Evolutionary conservation across 2,329 filamentous ascomycete species (phyloP), one percentile per base, ranked within the genome.

Genomic region (Graphilbum fragrans): DNA sequence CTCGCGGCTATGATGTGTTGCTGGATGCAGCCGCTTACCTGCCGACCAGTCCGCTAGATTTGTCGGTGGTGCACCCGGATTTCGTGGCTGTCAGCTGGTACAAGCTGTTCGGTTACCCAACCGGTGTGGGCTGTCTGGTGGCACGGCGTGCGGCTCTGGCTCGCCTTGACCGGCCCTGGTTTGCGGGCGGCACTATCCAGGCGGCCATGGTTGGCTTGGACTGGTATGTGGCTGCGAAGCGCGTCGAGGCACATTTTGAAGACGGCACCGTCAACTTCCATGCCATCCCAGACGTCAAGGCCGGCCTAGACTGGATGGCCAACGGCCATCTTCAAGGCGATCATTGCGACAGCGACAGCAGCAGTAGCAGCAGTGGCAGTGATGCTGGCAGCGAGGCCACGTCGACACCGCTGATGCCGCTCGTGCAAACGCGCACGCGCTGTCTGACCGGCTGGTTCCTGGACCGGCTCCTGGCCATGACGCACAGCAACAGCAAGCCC

Each of bases 81-180:
- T 65, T 64, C 47, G 50, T 63, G 6, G 54, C 55, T 6, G 44
- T 61, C 18, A 62, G 58, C 47, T 65, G 59, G 58, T 65, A 65
- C 51, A 65, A 65, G 44, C 44, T 65, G 9, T 63, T 65, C 42
- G 62, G 62, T 1, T 61, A 58, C 41, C 62, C 62, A 1, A 65
- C 62, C 2, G 62, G 62, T 0, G 57, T 65, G 1, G 62, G 62
- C 6, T 64, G 60, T 40, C 50, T 65, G 1, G 44, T 65, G 9
- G 61, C 57, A 0, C 54, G 56, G 14, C 52, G 49, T 1, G 51
- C 54, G 7, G 55, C 59, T 0, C 47, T 65, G 17, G 41, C 44
- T 0, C 48, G 53, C 1, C 52, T 65, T 2, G 38, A 45, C 5
- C 50, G 62, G 11, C 62, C 62, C 1, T 63, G 61, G 59, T 65